A percentile compares a stretch with the other conserved stretches of the same genome.
Evolutionary conservation across 1,139 yeast genomes (phyloP).

Genomic region (Hyphopichia burtonii): DNA sequence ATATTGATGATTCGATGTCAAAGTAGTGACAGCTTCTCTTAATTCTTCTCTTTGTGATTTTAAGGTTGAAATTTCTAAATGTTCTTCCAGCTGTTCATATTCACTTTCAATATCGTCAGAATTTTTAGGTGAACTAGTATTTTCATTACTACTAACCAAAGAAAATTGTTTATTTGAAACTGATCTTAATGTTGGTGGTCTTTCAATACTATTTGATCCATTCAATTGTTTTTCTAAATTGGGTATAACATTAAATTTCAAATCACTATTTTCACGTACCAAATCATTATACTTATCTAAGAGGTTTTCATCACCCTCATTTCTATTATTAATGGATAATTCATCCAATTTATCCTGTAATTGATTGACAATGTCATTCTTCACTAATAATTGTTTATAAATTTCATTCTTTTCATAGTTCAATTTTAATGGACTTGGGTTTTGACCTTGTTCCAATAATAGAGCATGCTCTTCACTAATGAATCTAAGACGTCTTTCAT

Average conservation of each 20-base stretch:
- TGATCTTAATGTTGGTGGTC: neutral
- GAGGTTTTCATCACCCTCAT: constrained; percentile 22
- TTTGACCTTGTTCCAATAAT: constrained; percentile 52
- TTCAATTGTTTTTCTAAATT: constrained; percentile 30
- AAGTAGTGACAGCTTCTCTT: constrained; percentile 49
- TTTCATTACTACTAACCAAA: constrained; percentile 12
- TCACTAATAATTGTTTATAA: constrained; percentile 44
- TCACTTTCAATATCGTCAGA: constrained; percentile 6
- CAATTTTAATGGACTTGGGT: constrained; percentile 55
- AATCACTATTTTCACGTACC: constrained; percentile 41
- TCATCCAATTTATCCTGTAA: constrained; percentile 43
- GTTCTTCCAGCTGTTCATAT: constrained; percentile 23
- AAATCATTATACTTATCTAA: constrained; percentile 39
- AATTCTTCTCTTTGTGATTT: constrained; percentile 58
- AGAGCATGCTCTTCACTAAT: constrained; percentile 71
- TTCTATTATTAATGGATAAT: constrained; percentile 9
- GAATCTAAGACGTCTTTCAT: constrained; percentile 63
- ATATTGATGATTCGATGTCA: constrained; percentile 34
- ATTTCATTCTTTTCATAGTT: constrained; percentile 57
- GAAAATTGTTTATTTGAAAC: constrained; percentile 16
- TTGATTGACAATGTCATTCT: constrained; percentile 47
- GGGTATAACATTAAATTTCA: constrained; percentile 42
- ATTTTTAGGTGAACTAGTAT: constrained; percentile 1
- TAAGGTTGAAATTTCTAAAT: constrained; percentile 35
- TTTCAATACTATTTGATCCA: neutral